A percentile compares a stretch with the other conserved stretches of the same genome.
Conservation (phyloP, 2,329 filamentous ascomycete genomes). For the Calonectria leucothoes region DNA sequence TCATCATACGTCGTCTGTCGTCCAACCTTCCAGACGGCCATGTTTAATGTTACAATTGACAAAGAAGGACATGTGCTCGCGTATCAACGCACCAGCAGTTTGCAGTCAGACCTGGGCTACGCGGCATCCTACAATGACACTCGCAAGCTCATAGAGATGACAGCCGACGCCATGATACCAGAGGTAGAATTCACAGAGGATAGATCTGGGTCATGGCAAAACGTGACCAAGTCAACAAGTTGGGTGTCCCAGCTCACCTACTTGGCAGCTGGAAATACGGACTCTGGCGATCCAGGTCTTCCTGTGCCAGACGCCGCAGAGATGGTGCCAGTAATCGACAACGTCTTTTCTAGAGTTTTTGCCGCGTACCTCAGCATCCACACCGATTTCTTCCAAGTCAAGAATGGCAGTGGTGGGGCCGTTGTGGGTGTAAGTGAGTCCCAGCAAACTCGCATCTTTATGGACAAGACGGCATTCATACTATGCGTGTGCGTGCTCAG, state of each 20-base stretch:
- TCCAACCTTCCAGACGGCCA: not conserved
- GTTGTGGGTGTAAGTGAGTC: not conserved
- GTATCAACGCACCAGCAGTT: not conserved
- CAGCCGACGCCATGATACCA: not conserved
- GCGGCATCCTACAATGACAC: not conserved
- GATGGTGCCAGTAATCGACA: not conserved
- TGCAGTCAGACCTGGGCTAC: not conserved
- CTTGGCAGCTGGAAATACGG: not conserved
- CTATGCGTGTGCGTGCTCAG: not conserved
- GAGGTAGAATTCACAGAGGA: not conserved
- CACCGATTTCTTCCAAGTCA: not conserved
- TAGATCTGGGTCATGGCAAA: not conserved
- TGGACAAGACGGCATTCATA: not conserved
- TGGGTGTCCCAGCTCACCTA: not conserved
- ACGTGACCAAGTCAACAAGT: not conserved
- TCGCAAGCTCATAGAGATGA: not conserved
- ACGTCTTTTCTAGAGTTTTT: not conserved
- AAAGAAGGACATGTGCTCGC: not conserved
- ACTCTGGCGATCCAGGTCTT: not conserved
- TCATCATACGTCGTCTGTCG: not conserved
- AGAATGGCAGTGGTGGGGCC: not conserved
- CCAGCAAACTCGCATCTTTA: not conserved
- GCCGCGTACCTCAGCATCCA: not conserved
- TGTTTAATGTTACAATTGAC: not conserved
- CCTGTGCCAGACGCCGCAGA: not conserved